Evolutionary conservation across 306 rosid genomes (phyloP), one percentile per base, ranked within the genome.

Genomic region (Sophora flavescens): DNA sequence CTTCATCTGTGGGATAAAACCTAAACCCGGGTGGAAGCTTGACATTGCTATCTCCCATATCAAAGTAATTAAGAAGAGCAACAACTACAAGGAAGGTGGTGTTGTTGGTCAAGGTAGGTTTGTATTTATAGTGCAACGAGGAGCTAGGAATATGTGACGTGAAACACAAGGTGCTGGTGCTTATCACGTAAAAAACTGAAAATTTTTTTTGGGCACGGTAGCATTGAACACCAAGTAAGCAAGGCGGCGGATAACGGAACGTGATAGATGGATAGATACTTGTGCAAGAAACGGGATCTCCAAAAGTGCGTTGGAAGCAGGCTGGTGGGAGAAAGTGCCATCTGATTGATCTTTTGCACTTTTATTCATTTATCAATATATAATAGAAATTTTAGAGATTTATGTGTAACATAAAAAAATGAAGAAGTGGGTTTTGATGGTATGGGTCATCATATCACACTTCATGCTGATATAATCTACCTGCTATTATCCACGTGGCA

Each of bases 21-120:
- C 98, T 95, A 76, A 93, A 93, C 12, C 98, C 98, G 0, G 98
- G 98, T 18, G 98, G 98, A 32, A 93, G 86, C 82, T 87, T 87
- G 18, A 85, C 85, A 84, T 80, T 85, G 71, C 74, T 74, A 67
- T 86, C 89, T 82, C 84, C 96, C 88, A 87, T 86, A 87, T 86
- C 15, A 45, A 50, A 38, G 79, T 22, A 8, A 80, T 35, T 70
- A 62, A 59, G 17, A 78, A 53, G 2, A 50, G 9, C 47, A 41
- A 41, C 47, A 41, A 13, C 8, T 41, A 41, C 36, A 54, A 38
- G 68, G 44, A 28, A 6, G 30, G 36, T 10, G 30, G 44, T 68
- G 53, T 14, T 68, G 53, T 17, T 78, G 64, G 50, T 30, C 10
- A 72, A 52, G 70, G 41, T 35, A 1, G 77, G 59, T 47, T 63